phyloP scores from a whole-genome alignment of 2,329 filamentous ascomycete species.

The Phialophora chinensis region DNA sequence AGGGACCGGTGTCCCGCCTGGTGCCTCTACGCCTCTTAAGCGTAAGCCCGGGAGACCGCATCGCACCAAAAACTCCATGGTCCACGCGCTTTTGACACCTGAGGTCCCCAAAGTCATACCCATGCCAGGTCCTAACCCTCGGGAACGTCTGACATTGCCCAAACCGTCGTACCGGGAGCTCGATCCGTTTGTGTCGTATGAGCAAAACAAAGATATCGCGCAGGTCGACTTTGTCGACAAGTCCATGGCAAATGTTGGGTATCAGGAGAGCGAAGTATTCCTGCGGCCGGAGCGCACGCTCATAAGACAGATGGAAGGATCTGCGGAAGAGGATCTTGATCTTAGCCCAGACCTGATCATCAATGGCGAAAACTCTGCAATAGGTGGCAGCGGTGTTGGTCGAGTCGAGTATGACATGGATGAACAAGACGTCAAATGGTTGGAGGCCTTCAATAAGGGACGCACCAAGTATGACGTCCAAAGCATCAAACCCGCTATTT shows the following conservation, averaged over 20 bases:
- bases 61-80: constrained; percentile 66
- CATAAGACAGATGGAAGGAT: constrained; percentile 66
- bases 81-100: constrained; percentile 64
- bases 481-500: constrained; percentile 87
- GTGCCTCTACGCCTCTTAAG: constrained; percentile 74
- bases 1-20: constrained; percentile 84
- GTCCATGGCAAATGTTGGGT: constrained; percentile 93
- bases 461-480: constrained; percentile 77
- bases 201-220: constrained; percentile 77
- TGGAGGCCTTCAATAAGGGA: constrained; percentile 80
- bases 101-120: constrained; percentile 60
- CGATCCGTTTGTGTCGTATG: constrained; percentile 59
- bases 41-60: constrained; percentile 69
- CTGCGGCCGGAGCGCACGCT: constrained; percentile 75
- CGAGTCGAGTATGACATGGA: constrained; percentile 99
- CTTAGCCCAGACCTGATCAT: constrained; percentile 59
- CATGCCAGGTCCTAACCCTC: constrained; percentile 56
- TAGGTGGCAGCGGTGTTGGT: constrained; percentile 64
- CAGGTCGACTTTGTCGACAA: constrained; percentile 93
- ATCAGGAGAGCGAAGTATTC: constrained; percentile 92
- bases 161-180: constrained; percentile 56
- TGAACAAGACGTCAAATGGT: constrained; percentile 96
- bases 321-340: constrained; percentile 68
- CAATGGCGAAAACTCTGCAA: constrained; percentile 64
- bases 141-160: constrained; percentile 56